A percentile compares a stretch with the other conserved stretches of the same genome.
Evolutionary conservation across 768 basidiomycete species (phyloP).

Genomic region (Suillus subaureus): DNA sequence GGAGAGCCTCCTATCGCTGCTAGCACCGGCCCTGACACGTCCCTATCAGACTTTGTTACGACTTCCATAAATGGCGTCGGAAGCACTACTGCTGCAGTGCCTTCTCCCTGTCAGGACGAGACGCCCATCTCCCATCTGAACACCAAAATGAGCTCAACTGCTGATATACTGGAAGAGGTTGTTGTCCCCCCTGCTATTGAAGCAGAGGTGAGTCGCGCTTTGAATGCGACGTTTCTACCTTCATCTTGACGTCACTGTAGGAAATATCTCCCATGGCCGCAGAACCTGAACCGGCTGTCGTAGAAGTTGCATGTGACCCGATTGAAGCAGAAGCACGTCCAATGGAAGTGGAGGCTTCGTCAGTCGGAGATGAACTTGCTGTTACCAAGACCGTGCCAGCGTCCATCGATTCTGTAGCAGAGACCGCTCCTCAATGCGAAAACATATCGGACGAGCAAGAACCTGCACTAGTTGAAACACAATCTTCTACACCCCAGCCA

Average conservation of each 20-base stretch:
- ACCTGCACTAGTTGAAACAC: too few relatives aligned
- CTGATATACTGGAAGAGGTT: conserved; percentile 2
- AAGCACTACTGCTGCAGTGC: conserved; percentile 9
- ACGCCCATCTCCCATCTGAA: neutral
- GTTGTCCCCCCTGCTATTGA: neutral
- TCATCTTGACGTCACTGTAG: neutral
- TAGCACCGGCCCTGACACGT: neutral
- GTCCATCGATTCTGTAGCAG: neutral
- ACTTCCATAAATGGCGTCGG: conserved; percentile 10
- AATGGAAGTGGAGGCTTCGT: conserved; percentile 1
- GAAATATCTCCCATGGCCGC: neutral
- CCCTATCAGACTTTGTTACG: conserved; percentile 2
- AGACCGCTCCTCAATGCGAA: neutral
- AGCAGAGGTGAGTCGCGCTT: neutral
- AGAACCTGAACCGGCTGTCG: neutral
- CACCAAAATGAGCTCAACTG: neutral
- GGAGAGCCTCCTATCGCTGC: conserved; percentile 3
- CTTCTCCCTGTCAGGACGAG: neutral
- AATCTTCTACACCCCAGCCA: neutral
- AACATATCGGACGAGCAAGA: neutral
- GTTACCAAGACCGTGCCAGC: neutral
- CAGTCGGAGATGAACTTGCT: neutral
- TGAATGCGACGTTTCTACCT: neutral
- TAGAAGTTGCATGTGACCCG: conserved; percentile 5
- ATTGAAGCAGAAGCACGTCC: neutral